phyloP scores from a whole-genome alignment of 306 rosid species.

The Oemleria cerasiformis region DNA sequence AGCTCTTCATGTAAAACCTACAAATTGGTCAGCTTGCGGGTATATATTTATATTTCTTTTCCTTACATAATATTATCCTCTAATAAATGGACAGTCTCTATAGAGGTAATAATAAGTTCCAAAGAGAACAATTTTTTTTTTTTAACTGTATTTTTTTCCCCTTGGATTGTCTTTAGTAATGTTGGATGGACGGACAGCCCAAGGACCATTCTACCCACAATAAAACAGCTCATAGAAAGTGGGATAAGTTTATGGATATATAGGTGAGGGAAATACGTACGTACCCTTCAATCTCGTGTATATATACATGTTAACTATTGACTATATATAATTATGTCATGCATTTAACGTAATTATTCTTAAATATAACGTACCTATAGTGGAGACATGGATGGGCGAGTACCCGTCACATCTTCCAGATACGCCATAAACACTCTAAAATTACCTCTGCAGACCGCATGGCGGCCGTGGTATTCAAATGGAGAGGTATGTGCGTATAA shows the following conservation, averaged over 20 bases:
- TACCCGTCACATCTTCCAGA: slow-evolving; percentile 49
- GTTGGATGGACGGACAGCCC: slow-evolving; percentile 33
- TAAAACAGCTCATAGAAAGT: slow-evolving; percentile 20
- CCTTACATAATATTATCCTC: too few species aligned
- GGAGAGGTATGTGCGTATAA: slow-evolving; percentile 33
- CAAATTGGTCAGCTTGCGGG: slow-evolving; percentile 52
- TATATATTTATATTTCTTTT: slow-evolving; percentile 3
- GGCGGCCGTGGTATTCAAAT: slow-evolving; percentile 48
- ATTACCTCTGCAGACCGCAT: slow-evolving; percentile 27
- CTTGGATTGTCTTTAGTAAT: slow-evolving; percentile 19
- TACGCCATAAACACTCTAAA: slow-evolving; percentile 38
- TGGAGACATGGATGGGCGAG: slow-evolving; percentile 51
- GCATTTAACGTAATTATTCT: background rate
- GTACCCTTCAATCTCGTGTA: too few species aligned
- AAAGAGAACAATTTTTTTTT: background rate
- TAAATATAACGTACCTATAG: slow-evolving; percentile 34
- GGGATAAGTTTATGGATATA: slow-evolving; percentile 25
- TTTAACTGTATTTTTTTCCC: background rate
- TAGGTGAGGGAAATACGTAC: slow-evolving; percentile 8
- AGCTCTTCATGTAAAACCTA: slow-evolving; percentile 47
- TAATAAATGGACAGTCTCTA: too few species aligned
- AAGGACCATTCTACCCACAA: slow-evolving; percentile 17
- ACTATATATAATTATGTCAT: too few species aligned
- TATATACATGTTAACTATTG: background rate
- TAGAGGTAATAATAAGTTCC: too few species aligned